phyloP scores from a whole-genome alignment of 1,284 basidiomycete species.

The Melampsora larici-populina region DNA sequence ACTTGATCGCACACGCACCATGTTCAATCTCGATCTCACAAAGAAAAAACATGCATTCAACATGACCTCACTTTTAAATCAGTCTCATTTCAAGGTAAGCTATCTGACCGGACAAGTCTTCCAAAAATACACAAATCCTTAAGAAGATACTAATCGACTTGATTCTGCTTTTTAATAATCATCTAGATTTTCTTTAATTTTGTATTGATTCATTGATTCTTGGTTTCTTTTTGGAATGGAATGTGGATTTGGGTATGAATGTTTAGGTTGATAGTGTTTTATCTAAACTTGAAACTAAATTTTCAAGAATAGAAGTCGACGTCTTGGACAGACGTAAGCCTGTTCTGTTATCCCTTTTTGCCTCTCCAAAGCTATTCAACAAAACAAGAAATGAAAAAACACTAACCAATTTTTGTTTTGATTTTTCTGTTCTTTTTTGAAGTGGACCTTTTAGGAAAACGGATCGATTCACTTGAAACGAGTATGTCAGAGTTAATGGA shows the following conservation, averaged over 20 bases:
- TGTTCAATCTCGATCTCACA: too few species aligned
- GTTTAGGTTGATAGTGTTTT: conserved; percentile 30
- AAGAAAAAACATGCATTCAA: too few species aligned
- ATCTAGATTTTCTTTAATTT: too few species aligned
- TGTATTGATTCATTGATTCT: background rate
- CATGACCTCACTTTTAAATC: too few species aligned
- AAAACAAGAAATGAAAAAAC: background rate
- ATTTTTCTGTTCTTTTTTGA: background rate
- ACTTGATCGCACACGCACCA: too few species aligned
- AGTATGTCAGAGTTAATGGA: conserved; percentile 35
- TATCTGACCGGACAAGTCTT: too few species aligned
- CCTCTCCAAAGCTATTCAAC: background rate
- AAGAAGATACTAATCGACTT: too few species aligned
- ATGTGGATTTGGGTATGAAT: background rate
- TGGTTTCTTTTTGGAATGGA: background rate
- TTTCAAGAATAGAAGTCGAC: conserved; percentile 19
- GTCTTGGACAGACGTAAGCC: conserved; percentile 33
- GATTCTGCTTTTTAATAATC: too few species aligned
- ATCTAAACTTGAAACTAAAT: conserved; percentile 34
- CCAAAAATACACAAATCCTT: too few species aligned
- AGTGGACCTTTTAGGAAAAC: conserved; percentile 30
- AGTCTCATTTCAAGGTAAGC: too few species aligned
- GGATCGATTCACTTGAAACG: conserved; percentile 37
- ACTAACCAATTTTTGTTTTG: background rate
- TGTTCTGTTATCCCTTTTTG: too few species aligned